A percentile compares a stretch with the other conserved stretches of the same genome.
phyloP scores from a whole-genome alignment of 1,139 yeast genomes.

The Suhomyces bolitotheri region DNA sequence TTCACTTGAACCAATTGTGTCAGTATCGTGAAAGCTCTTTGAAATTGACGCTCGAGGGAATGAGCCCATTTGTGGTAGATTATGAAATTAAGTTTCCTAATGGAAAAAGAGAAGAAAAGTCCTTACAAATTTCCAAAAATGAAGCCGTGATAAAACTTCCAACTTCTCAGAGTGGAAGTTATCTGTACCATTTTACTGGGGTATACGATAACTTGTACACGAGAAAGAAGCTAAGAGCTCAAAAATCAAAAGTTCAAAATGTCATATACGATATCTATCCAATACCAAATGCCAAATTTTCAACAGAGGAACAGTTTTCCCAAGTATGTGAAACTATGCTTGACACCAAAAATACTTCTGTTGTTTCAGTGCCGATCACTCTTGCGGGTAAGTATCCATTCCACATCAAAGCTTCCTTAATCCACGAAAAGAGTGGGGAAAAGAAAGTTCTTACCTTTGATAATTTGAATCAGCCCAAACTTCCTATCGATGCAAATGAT shows the following conservation, averaged over 20 bases:
- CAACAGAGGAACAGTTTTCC: slow-evolving; percentile 43
- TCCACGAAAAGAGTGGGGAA: slow-evolving; percentile 36
- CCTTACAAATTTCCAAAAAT: slow-evolving; percentile 33
- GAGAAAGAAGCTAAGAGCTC: slow-evolving; percentile 35
- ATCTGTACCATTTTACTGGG: slow-evolving; percentile 59
- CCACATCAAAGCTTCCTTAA: slow-evolving; percentile 51
- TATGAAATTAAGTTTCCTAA: slow-evolving; percentile 66
- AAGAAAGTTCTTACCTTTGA: slow-evolving; percentile 16
- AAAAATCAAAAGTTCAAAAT: slow-evolving; percentile 31
- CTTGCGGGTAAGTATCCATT: slow-evolving; percentile 69
- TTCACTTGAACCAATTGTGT: slow-evolving; percentile 37
- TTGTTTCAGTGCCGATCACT: slow-evolving; percentile 57
- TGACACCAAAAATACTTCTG: slow-evolving; percentile 17
- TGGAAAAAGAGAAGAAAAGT: slow-evolving; percentile 43
- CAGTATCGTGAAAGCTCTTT: slow-evolving; percentile 31
- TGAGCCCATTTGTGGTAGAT: slow-evolving; percentile 70
- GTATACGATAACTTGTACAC: slow-evolving; percentile 70
- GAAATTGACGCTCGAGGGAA: slow-evolving; percentile 46
- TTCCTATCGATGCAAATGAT: slow-evolving; percentile 18
- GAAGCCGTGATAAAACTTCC: slow-evolving; percentile 34
- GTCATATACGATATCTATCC: slow-evolving; percentile 62
- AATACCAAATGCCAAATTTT: slow-evolving; percentile 60
- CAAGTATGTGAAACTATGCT: slow-evolving; percentile 62
- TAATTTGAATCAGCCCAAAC: slow-evolving; percentile 18
- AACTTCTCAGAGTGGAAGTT: slow-evolving; percentile 51